Evolutionary conservation across 1,284 basidiomycete species (phyloP).

Genomic region (Fomitiporia mediterranea): DNA sequence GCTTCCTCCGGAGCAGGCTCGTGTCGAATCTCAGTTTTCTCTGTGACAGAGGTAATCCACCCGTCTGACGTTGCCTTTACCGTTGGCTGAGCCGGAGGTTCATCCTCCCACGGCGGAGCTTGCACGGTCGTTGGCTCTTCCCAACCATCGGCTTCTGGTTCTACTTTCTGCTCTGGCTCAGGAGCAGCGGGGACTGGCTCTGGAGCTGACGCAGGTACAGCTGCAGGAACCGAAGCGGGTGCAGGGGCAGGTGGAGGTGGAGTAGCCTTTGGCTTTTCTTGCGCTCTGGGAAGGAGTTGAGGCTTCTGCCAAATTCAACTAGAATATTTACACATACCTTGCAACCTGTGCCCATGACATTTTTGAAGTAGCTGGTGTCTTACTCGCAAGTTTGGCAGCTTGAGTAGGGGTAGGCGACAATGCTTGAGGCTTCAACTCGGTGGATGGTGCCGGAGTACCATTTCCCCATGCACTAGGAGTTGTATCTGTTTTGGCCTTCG

Average conservation of each 20-base stretch:
- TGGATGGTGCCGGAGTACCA: constrained; percentile 35
- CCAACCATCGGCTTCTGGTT: constrained; percentile 41
- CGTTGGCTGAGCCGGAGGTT: constrained; percentile 37
- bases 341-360: constrained; percentile 80
- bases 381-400: constrained; percentile 32
- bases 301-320: not conserved
- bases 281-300: constrained; percentile 33
- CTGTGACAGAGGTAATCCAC: constrained; percentile 31
- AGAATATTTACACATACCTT: constrained; percentile 40
- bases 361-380: constrained; percentile 64
- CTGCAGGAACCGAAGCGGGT: constrained; percentile 24
- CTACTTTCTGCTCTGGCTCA: constrained; percentile 23
- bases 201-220: constrained; percentile 24
- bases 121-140: constrained; percentile 74
- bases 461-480: constrained; percentile 24
- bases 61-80: constrained; percentile 35
- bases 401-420: constrained; percentile 17
- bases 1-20: constrained; percentile 11
- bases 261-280: constrained; percentile 46
- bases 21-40: constrained; percentile 21
- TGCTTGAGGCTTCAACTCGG: constrained; percentile 26
- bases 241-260: constrained; percentile 28
- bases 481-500: not conserved
- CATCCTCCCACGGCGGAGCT: constrained; percentile 70
- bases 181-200: constrained; percentile 28